A percentile compares a stretch with the other conserved stretches of the same genome.
Conservation (phyloP, 768 basidiomycete species). For the Boletellus ananiceps region DNA sequence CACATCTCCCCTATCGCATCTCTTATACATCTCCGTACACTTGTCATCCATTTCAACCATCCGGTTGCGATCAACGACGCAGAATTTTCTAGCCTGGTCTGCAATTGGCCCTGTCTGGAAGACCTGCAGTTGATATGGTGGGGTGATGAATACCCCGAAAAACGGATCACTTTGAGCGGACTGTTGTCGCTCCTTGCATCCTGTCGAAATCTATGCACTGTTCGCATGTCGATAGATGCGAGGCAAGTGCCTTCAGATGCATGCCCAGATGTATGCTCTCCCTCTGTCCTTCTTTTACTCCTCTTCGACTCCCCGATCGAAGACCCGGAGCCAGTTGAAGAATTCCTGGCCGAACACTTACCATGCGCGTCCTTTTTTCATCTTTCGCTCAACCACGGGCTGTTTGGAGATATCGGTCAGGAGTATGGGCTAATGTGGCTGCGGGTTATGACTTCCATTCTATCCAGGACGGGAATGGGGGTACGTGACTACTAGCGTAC, state of each 20-base stretch:
- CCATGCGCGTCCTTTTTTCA: background rate
- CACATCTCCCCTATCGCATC: background rate
- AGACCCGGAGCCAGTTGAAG: background rate
- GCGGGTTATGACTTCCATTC: too few species aligned
- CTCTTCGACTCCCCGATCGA: background rate
- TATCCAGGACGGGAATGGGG: too few species aligned
- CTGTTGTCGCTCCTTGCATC: background rate
- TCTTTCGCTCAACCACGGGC: too few species aligned
- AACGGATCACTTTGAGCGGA: background rate
- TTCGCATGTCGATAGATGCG: background rate
- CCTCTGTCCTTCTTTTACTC: background rate
- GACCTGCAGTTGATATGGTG: background rate
- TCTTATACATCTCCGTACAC: constrained; percentile 1
- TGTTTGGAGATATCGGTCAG: too few species aligned
- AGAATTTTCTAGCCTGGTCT: background rate
- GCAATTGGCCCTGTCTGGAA: background rate
- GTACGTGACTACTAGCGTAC: too few species aligned
- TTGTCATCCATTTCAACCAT: background rate
- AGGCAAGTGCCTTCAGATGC: background rate
- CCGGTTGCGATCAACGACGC: background rate
- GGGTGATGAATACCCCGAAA: background rate
- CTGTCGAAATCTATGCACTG: background rate
- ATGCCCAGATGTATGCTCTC: background rate
- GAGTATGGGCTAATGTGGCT: too few species aligned
- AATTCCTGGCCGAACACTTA: background rate